Base-by-base conservation (phyloP, 139 green algal genomes). In the Trebouxia sp. region DNA sequence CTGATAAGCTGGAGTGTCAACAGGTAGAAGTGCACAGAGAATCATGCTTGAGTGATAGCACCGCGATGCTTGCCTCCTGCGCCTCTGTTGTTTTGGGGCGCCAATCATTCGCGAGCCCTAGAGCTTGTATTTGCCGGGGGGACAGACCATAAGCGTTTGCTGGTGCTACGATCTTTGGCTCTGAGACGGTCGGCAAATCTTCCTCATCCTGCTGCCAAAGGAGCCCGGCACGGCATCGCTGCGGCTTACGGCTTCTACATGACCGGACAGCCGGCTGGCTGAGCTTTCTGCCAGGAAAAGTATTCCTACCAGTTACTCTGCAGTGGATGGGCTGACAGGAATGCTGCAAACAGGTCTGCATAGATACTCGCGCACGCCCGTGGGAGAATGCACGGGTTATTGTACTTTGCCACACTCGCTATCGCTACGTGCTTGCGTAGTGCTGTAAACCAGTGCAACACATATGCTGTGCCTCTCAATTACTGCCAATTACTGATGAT, bases 51-150 rank as follows among this genome's bases (percentile, higher is more conserved):
- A 45, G 45, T 26, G 24, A 79, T 79, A 79, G 47, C 47, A 65
- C n/a, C 26, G 20, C 26, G 20, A 58, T 37, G 26, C 42, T 15
- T 51, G 39, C 69, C 69, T 77, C 69, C 1, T 77, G 53, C 7
- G 42, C 69, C 43, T 77, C 69, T 24, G 55, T 9, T 26, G 42
- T 11, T 48, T 53, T 77, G 22, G 41, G 4, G 6, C 53, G 3
- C 39, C n/a, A 41, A 5, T 51, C 43, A 6, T 77, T 41, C 22
- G 56, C 85, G 35, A 93, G 50, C 17, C 89, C 89, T 47, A 93
- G 81, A 53, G 86, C 80, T 26, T 51, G 74, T 81, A 93, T 92
- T 80, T 93, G 88, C n/a, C 55, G 72, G 8, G 77, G 53, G 45
- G 78, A 86, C 50, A 93, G 83, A 15, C 89, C 89, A 79, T 87